Percentiles rank a stretch among this genome's conserved stretches.
Conservation (phyloP, 257 asterid genomes). For the Scutellaria baicalensis region DNA sequence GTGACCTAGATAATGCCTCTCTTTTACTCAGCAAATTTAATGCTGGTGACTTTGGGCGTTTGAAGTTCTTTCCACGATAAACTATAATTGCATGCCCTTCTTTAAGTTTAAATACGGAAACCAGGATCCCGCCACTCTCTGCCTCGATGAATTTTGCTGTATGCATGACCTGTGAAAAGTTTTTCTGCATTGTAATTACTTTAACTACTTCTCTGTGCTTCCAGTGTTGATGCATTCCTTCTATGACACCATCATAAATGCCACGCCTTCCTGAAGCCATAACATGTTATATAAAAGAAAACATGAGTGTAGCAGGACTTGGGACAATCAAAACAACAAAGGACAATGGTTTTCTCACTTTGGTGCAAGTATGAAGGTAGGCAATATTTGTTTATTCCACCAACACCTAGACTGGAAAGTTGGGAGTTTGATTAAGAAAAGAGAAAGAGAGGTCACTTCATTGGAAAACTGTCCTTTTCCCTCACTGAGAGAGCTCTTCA, state of each 20-base stretch:
- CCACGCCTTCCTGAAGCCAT: constrained; percentile 74
- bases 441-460: too few relatives aligned
- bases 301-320: neutral
- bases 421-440: too few relatives aligned
- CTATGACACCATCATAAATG: constrained; percentile 74
- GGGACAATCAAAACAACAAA: neutral
- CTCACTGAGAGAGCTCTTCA: too few relatives aligned
- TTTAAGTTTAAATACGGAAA: constrained; percentile 67
- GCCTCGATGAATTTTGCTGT: constrained; percentile 62
- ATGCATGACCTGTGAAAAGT: constrained; percentile 47
- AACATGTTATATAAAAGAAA: neutral
- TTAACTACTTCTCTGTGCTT: constrained; percentile 85
- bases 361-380: neutral
- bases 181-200: constrained; percentile 85
- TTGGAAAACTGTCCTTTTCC: too few relatives aligned
- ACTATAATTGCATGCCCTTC: constrained; percentile 85
- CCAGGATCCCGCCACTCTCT: constrained; percentile 72
- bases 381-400: neutral
- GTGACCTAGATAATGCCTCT: constrained; percentile 73
- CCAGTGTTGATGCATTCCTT: constrained; percentile 94
- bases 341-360: neutral
- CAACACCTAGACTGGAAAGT: too few relatives aligned
- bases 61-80: constrained; percentile 92
- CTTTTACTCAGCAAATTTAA: constrained; percentile 55
- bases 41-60: constrained; percentile 49